phyloP scores from a whole-genome alignment of 2,329 filamentous ascomycete species.

The Aspergillus aculeatus region DNA sequence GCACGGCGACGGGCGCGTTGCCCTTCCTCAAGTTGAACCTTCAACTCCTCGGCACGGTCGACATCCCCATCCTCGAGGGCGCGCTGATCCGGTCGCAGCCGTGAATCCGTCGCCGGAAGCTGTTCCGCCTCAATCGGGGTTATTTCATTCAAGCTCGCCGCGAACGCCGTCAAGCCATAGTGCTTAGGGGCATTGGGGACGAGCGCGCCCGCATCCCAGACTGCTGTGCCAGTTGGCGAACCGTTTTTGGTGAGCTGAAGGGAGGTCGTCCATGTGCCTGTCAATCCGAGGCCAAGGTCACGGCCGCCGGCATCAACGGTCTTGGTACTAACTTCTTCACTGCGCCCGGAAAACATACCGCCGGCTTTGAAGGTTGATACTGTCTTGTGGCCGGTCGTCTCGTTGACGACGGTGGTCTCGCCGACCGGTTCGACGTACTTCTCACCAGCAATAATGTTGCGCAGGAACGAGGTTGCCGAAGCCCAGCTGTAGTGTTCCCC shows the following conservation, averaged over 20 bases:
- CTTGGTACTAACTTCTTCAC: slow-evolving; percentile 82
- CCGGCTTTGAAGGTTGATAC: slow-evolving; percentile 89
- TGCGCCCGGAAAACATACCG: slow-evolving; percentile 94
- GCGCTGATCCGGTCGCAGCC: slow-evolving; percentile 83
- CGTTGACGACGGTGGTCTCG: slow-evolving; percentile 80
- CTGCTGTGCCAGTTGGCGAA: slow-evolving; percentile 60
- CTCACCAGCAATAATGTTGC: slow-evolving; percentile 96
- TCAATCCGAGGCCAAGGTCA: slow-evolving; percentile 65
- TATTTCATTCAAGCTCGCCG: slow-evolving; percentile 81
- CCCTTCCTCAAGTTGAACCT: slow-evolving; percentile 78
- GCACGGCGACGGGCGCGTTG: slow-evolving; percentile 73
- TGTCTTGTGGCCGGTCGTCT: slow-evolving; percentile 78
- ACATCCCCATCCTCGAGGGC: slow-evolving; percentile 78
- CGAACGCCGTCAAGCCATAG: slow-evolving; percentile 87
- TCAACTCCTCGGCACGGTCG: slow-evolving; percentile 79
- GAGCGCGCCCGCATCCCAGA: slow-evolving; percentile 77
- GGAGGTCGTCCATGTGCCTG: slow-evolving; percentile 79
- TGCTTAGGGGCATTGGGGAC: slow-evolving; percentile 76
- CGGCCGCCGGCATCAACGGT: slow-evolving; percentile 66
- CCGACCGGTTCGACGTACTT: slow-evolving; percentile 97
- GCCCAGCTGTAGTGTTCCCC: slow-evolving; percentile 89
- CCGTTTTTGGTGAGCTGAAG: slow-evolving; percentile 67
- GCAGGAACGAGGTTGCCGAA: slow-evolving; percentile 82
- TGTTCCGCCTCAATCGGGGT: slow-evolving; percentile 73
- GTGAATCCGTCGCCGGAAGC: slow-evolving; percentile 76